Evolutionary conservation across 768 basidiomycete genomes (phyloP).

Genomic region (Leccinellum luteum): DNA sequence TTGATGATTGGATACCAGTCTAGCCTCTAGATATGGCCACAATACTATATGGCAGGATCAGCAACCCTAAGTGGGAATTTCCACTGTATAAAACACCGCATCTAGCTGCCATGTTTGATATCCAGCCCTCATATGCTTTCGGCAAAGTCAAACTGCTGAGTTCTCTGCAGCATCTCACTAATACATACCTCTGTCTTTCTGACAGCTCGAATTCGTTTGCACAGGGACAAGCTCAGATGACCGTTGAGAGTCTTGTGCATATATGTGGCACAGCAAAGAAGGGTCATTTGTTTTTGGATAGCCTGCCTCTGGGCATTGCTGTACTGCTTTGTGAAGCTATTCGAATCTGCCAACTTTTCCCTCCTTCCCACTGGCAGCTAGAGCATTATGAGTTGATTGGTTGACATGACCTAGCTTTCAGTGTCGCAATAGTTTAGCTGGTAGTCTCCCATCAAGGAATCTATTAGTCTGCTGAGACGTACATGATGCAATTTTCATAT

Average conservation of each 20-base stretch:
- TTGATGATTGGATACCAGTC: constrained; percentile 71
- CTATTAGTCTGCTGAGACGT: constrained; percentile 31
- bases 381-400: constrained; percentile 35
- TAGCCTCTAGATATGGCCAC: constrained; percentile 78
- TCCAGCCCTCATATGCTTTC: constrained; percentile 57
- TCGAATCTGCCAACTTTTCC: constrained; percentile 75
- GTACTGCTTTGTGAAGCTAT: constrained; percentile 82
- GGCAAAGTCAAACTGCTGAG: constrained; percentile 59
- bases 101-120: constrained; percentile 48
- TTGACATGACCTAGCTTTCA: constrained; percentile 31
- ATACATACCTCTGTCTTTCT: constrained; percentile 57
- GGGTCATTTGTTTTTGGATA: constrained; percentile 48
- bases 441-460: constrained; percentile 27
- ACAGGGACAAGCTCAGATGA: constrained; percentile 66
- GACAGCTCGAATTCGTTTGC: constrained; percentile 49
- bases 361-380: constrained; percentile 73
- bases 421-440: constrained; percentile 30
- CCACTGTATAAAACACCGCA: constrained; percentile 45
- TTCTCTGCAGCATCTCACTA: constrained; percentile 51
- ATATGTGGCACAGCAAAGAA: constrained; percentile 36
- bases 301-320: constrained; percentile 66
- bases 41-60: constrained; percentile 54
- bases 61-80: constrained; percentile 67
- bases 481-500: constrained; percentile 22
- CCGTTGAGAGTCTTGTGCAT: constrained; percentile 54